Base-by-base conservation (phyloP, 169 alveolate species). In the Plasmodium gonderi region DNA sequence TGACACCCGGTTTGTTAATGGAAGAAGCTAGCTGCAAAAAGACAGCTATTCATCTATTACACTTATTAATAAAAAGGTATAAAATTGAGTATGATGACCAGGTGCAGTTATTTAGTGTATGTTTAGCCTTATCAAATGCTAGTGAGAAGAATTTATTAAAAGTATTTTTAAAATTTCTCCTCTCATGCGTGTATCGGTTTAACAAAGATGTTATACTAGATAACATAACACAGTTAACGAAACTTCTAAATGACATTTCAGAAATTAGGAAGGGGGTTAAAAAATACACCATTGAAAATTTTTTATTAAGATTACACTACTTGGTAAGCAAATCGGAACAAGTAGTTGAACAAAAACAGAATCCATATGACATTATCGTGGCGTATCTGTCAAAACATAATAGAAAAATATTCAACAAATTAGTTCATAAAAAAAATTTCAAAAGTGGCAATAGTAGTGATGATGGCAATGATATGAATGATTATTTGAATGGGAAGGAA, bases 1-100 rank as follows among this genome's bases (percentile, higher is more conserved):
- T 89, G 47, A 89, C 94, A 23, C 94, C 94, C 6, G 94, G 94
- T 12, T 89, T 89, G 60, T 40, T 89, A 68, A 26, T 89, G 49
- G 81, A 89, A 60, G 90, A 89, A 44, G n/a, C 33, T n/a, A 77
- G 72, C 38, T 89, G 90, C 40, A 76, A 77, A 47, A 89, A 78
- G 54, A 89, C 72, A n/a, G 89, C 90, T 0, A 17, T 65, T 6
- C 69, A 89, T 26, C 67, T 89, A 2, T 79, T 89, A 23, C 49
- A 89, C 68, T 77, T 89, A 49, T 68, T 89, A 77, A 49, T 89
- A 38, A 89, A 79, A 64, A 76, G 80, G 3, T 89, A 78, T 49
- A 89, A 23, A 89, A 38, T 89, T 44, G 90, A 75, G 40, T 64
- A 78, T 64, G 77, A 68, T 31, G 54, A 89, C 47, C 94, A 89